Base-by-base conservation (phyloP, 2,329 filamentous ascomycete genomes). In the Colletotrichum gigasporum region DNA sequence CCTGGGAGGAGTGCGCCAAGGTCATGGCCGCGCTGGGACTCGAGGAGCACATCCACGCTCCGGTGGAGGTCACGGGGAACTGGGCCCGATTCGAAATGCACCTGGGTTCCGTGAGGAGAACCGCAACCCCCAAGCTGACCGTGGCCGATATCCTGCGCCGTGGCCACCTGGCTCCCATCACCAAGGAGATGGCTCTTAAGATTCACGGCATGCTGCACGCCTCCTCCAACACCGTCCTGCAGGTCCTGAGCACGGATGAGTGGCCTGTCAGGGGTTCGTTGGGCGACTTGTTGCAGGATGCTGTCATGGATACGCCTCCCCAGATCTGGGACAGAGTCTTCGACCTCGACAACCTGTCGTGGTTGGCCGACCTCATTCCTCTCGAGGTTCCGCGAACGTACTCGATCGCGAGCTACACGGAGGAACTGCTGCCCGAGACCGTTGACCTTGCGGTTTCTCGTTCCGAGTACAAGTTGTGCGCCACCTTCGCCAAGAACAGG, bases 1-100 rank as follows among this genome's bases (percentile, higher is more conserved):
- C 75, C 56, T 86, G 83, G 83, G 78, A 80, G 9, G 84, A 86
- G 67, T 84, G 82, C 50, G 83, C 83, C 18, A 86, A 86, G 63
- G 81, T 86, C 8, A 82, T 80, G 2, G 79, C 83, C 1, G 82
- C 83, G 0, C 74, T 86, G 1, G 83, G 84, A 0, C 72, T 86
- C 0, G 83, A 82, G n/a, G 71, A 76, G 2, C 77, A 79, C 47
- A 75, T 86, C 1, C 79, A 83, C 16, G 70, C 76, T 14, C 69
- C 73, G 0, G 74, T 85, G 0, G 67, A 72, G 0, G 72, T 81
- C 0, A 74, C 76, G 2, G 72, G 72, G 1, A 74, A 72, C 3
- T 86, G 83, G 84, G 72, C 76, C 4, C 77, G 82, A 2, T 85
- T 85, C 18, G 76, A 80, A 1, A 74, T 75, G 4, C 83, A 85